phyloP scores from a whole-genome alignment of 2,329 filamentous ascomycete genomes.

The Apiospora aurea region DNA sequence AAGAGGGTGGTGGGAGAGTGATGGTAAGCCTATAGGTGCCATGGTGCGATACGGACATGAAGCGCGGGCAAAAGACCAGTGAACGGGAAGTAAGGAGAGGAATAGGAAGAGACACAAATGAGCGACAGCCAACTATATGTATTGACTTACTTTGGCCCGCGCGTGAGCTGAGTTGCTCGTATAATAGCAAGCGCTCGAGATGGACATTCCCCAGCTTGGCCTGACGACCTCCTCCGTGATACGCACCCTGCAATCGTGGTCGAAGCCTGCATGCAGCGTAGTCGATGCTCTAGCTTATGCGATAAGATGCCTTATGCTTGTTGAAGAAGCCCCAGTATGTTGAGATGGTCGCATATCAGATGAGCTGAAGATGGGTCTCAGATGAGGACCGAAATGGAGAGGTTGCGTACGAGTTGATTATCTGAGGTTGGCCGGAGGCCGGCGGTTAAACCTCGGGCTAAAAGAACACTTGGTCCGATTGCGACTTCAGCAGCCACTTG shows the following conservation, averaged over 20 bases:
- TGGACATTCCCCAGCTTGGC: slow-evolving; percentile 12
- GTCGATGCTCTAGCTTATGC: neutral
- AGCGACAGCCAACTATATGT: neutral
- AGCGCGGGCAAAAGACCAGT: neutral
- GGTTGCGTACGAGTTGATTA: slow-evolving; percentile 12
- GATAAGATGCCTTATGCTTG: neutral
- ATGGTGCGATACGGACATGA: neutral
- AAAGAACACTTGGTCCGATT: neutral
- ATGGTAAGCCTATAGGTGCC: neutral
- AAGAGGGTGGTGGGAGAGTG: neutral
- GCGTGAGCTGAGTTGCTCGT: neutral
- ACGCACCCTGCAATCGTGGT: neutral
- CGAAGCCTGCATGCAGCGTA: neutral
- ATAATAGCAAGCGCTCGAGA: neutral
- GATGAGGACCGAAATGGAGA: slow-evolving; percentile 21
- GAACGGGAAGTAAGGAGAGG: neutral
- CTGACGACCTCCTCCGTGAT: slow-evolving; percentile 6
- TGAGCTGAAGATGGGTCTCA: slow-evolving; percentile 24
- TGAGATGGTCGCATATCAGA: slow-evolving; percentile 7
- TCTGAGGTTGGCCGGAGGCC: slow-evolving; percentile 1
- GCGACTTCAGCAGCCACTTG: neutral
- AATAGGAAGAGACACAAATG: neutral
- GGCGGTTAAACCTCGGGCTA: slow-evolving; percentile 9
- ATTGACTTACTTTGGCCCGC: neutral
- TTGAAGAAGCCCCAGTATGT: neutral